phyloP scores from a whole-genome alignment of 495 filamentous ascomycete species.

The Penicillium herquei region DNA sequence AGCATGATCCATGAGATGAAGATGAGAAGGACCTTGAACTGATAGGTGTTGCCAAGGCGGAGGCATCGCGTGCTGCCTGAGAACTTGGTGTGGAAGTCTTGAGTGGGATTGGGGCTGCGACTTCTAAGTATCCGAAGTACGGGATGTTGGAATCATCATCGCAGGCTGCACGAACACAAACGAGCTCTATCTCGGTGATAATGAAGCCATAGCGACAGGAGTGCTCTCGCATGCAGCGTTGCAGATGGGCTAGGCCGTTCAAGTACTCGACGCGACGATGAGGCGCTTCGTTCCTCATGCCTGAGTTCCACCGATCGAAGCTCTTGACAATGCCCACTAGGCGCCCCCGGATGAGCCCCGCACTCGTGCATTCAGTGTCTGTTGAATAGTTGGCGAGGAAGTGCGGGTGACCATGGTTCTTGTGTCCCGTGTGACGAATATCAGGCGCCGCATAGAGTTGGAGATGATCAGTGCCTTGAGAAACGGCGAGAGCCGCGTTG shows the following conservation, averaged over 20 bases:
- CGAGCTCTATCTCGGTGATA: constrained; percentile 89
- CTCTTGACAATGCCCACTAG: constrained; percentile 85
- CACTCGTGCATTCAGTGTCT: constrained; percentile 68
- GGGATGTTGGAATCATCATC: constrained; percentile 65
- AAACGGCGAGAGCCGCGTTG: constrained; percentile 71
- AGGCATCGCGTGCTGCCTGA: constrained; percentile 6
- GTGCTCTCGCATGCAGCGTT: constrained; percentile 88
- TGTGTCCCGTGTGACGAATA: constrained; percentile 51
- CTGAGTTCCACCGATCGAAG: constrained; percentile 91
- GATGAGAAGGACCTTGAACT: constrained; percentile 25
- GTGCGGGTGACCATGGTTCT: constrained; percentile 53
- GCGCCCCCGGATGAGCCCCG: constrained; percentile 70
- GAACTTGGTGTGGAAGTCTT: constrained; percentile 31
- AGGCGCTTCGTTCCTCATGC: constrained; percentile 81
- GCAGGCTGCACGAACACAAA: constrained; percentile 78
- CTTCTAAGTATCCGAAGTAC: constrained; percentile 81
- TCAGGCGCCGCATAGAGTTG: constrained; percentile 56
- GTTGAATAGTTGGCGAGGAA: constrained; percentile 70
- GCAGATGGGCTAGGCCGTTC: constrained; percentile 76
- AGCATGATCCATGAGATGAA: constrained; percentile 20
- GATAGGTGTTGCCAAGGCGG: constrained; percentile 23
- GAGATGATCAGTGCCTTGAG: constrained; percentile 59
- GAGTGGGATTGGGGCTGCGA: constrained; percentile 60
- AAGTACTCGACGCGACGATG: constrained; percentile 82
- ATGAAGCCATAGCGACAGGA: constrained; percentile 92